phyloP scores from a whole-genome alignment of 176 grass and related monocot species.

The Bromus sterilis region DNA sequence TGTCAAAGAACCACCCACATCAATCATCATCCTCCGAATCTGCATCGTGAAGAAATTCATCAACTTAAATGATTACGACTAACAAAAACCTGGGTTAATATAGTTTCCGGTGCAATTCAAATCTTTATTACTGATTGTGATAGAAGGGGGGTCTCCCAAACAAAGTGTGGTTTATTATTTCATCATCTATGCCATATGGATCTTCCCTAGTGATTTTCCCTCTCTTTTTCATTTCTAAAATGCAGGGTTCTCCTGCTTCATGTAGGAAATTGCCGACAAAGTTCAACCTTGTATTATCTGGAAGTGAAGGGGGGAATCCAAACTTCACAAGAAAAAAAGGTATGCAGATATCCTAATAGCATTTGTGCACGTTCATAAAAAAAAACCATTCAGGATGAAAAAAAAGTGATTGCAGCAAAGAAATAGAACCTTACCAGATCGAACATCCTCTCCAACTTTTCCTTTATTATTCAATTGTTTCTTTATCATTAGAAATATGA shows the following conservation, averaged over 20 bases:
- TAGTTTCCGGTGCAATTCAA: not conserved
- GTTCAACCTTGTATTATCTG: not conserved
- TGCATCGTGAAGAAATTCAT: slow-evolving; percentile 27
- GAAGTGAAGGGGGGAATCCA: not conserved
- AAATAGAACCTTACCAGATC: slow-evolving; percentile 54
- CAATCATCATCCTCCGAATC: slow-evolving; percentile 65
- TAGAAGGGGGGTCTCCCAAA: not conserved
- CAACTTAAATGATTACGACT: slow-evolving; percentile 5
- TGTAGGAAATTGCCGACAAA: not conserved
- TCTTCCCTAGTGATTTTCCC: not conserved
- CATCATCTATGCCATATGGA: not conserved
- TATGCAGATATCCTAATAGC: not conserved
- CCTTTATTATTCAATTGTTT: slow-evolving; percentile 91
- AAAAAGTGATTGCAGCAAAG: slow-evolving; percentile 7
- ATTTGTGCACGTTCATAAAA: not conserved
- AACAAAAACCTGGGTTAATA: not conserved
- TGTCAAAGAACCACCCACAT: slow-evolving; percentile 35
- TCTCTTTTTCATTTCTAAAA: not conserved
- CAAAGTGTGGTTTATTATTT: not conserved
- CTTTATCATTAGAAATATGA: slow-evolving; percentile 94
- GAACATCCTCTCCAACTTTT: slow-evolving; percentile 86
- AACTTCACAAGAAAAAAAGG: not conserved
- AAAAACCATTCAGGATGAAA: not conserved
- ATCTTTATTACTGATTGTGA: not conserved
- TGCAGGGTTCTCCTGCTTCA: slow-evolving; percentile 3